Percentiles rank a stretch among this genome's conserved stretches.
These are phyloP conservation scores for Psilocybe cyanescens DNA, from an alignment of 768 basidiomycete species.

Conservation along the genomic window DNA sequence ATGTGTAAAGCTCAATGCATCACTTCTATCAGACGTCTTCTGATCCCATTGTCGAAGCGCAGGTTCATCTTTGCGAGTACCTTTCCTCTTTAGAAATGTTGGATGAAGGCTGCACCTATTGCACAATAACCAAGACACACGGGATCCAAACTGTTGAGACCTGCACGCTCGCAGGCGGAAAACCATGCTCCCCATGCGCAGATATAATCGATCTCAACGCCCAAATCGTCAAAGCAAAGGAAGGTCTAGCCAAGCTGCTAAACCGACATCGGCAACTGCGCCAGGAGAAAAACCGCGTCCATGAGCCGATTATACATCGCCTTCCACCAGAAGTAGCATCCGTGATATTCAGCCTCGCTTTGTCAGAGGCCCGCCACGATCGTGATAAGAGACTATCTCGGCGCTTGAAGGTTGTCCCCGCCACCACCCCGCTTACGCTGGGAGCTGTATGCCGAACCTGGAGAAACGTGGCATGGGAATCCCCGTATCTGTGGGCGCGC, in stretches of 20 bases:
- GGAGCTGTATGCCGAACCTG: constrained; percentile 3
- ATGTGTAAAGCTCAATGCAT: too few relatives aligned
- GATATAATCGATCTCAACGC: not conserved
- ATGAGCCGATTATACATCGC: not conserved
- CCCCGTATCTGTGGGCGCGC: constrained; percentile 1
- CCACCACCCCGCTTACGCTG: not conserved
- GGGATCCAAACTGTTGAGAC: too few relatives aligned
- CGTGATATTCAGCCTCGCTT: not conserved
- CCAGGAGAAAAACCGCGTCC: not conserved
- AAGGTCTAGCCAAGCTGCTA: not conserved
- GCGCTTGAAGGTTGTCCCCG: too few relatives aligned
- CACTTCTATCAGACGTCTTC: too few relatives aligned
- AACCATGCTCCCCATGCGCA: not conserved
- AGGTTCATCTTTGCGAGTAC: too few relatives aligned
- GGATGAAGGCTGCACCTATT: too few relatives aligned
- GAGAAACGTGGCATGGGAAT: constrained; percentile 1
- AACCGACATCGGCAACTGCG: not conserved
- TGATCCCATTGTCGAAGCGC: too few relatives aligned
- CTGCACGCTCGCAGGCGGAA: not conserved
- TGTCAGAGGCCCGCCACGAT: not conserved
- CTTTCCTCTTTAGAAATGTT: too few relatives aligned
- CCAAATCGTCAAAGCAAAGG: not conserved
- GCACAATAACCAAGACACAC: too few relatives aligned
- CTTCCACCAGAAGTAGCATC: not conserved
- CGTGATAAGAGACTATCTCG: too few relatives aligned